phyloP scores from a whole-genome alignment of 345 rosid genomes.

The Trapa incisa region DNA sequence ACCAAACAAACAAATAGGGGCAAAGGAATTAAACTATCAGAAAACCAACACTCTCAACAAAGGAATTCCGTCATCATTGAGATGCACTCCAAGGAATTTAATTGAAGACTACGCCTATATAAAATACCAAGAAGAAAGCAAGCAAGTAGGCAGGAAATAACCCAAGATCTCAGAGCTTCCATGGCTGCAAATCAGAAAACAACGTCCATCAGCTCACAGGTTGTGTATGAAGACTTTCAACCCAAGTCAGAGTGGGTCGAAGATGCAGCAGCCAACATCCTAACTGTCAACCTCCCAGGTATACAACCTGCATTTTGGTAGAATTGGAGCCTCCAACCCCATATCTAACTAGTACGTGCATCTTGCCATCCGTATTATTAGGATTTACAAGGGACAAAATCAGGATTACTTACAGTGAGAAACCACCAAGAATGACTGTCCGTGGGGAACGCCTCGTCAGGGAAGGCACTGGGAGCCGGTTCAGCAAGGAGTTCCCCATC shows the following conservation, averaged over 20 bases:
- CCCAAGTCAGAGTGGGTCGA: too few species aligned
- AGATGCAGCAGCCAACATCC: too few species aligned
- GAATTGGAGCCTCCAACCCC: too few species aligned
- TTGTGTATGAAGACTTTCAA: too few species aligned
- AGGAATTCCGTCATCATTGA: not conserved
- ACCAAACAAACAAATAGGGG: not conserved
- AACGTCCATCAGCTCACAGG: too few species aligned
- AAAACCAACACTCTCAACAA: not conserved
- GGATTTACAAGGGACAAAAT: slow-evolving; percentile 47
- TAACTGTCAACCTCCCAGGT: too few species aligned
- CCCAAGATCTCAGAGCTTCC: too few species aligned
- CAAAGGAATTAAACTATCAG: not conserved
- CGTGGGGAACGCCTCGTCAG: slow-evolving; percentile 28
- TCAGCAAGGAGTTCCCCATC: slow-evolving; percentile 32
- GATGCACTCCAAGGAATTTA: too few species aligned
- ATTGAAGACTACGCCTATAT: not conserved
- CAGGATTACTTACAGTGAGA: slow-evolving; percentile 25
- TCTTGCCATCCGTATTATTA: slow-evolving; percentile 1
- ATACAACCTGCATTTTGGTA: too few species aligned
- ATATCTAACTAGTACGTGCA: too few species aligned
- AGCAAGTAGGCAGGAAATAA: not conserved
- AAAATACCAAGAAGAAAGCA: not conserved
- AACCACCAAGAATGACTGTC: slow-evolving; percentile 26
- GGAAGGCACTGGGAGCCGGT: slow-evolving; percentile 24
- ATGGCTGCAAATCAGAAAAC: too few species aligned